A percentile compares a stretch with the other conserved stretches of the same genome.
These are phyloP conservation scores for Ophiocordyceps camponoti-saundersi DNA, from an alignment of 2,329 filamentous ascomycete species.

Conservation along the genomic window DNA sequence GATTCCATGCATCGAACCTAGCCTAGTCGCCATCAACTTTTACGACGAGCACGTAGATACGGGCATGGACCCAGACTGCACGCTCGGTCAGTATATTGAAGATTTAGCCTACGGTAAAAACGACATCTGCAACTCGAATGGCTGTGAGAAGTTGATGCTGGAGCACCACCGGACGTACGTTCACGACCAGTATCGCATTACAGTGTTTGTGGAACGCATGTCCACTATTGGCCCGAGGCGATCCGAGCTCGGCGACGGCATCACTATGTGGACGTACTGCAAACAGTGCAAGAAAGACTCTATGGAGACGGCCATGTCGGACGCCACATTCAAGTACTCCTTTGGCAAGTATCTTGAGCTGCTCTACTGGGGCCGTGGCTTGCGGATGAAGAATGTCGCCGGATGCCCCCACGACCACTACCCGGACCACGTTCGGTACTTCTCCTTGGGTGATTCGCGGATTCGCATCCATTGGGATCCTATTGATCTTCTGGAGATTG, in stretches of 20 bases:
- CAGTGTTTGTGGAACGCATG: conserved; percentile 59
- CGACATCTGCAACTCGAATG: conserved; percentile 63
- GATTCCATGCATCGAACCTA: conserved; percentile 81
- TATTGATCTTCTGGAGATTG: conserved; percentile 83
- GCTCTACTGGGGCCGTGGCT: conserved; percentile 81
- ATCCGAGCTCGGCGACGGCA: conserved; percentile 39
- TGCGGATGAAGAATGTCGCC: conserved; percentile 55
- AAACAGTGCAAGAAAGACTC: conserved; percentile 85
- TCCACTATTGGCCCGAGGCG: conserved; percentile 23
- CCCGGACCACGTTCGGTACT: conserved; percentile 81
- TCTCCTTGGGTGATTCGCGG: conserved; percentile 71
- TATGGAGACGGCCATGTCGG: conserved; percentile 77
- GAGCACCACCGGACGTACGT: conserved; percentile 96
- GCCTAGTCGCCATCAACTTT: conserved; percentile 77
- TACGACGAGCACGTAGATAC: conserved; percentile 73
- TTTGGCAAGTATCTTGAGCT: conserved; percentile 98
- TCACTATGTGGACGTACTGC: conserved; percentile 96
- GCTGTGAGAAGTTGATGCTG: conserved; percentile 75
- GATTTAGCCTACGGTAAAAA: conserved; percentile 65
- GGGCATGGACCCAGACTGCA: conserved; percentile 70
- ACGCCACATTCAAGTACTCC: conserved; percentile 93
- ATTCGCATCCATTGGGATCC: conserved; percentile 84
- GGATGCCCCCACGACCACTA: conserved; percentile 81
- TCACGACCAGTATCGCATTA: conserved; percentile 86
- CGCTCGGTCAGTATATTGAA: conserved; percentile 87